phyloP scores from a whole-genome alignment of 306 rosid species.

The Luffa acutangula region DNA sequence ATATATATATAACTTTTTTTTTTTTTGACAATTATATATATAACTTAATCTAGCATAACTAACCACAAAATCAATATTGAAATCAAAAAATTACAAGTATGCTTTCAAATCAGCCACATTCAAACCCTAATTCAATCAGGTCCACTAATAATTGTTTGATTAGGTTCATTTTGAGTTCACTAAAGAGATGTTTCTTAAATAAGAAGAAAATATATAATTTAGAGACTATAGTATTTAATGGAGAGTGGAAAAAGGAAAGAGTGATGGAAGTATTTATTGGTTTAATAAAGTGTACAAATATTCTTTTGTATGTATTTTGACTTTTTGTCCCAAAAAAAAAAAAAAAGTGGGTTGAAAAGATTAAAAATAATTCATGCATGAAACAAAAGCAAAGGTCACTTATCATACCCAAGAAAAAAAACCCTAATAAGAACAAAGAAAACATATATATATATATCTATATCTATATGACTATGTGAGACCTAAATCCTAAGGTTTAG shows the following conservation, averaged over 20 bases:
- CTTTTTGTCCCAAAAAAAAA: background rate
- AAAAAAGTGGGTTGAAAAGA: background rate
- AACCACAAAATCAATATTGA: too few relatives aligned
- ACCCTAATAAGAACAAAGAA: background rate
- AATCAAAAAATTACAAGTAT: too few relatives aligned
- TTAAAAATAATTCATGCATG: background rate
- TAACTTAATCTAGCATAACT: too few relatives aligned
- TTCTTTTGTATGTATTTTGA: constrained; percentile 2
- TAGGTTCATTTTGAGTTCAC: too few relatives aligned
- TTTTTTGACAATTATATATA: too few relatives aligned
- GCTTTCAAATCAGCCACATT: too few relatives aligned
- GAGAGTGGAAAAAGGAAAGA: background rate
- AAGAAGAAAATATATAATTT: background rate
- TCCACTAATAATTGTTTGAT: too few relatives aligned
- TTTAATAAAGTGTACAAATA: background rate
- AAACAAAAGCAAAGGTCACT: background rate
- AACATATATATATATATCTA: background rate
- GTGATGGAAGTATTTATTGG: background rate
- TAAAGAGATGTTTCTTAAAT: too few relatives aligned
- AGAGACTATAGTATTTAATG: background rate
- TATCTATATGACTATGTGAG: too few relatives aligned
- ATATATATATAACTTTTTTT: too few relatives aligned
- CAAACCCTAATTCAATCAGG: too few relatives aligned
- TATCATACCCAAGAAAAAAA: background rate
- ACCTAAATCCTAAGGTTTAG: background rate